phyloP scores from a whole-genome alignment of 352 stramenopile species.

The Pythium volutum region DNA sequence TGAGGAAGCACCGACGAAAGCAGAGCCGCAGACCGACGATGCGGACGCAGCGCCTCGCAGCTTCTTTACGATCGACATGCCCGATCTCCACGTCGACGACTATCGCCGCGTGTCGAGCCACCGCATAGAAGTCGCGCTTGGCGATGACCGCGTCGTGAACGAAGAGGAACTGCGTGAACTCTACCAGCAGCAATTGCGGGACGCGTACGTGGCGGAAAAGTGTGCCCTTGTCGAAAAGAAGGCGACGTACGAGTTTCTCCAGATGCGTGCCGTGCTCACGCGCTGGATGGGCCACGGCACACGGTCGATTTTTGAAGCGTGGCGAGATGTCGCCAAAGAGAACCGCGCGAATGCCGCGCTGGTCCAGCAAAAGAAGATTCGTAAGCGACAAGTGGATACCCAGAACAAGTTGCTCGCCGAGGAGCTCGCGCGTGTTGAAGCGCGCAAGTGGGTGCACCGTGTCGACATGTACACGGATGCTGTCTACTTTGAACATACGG shows the following conservation, averaged over 20 bases:
- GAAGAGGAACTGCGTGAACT: conserved; percentile 46
- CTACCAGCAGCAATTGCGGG: conserved; percentile 43
- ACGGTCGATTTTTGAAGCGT: conserved; percentile 55
- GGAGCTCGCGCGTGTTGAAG: conserved; percentile 42
- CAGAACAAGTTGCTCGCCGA: conserved; percentile 55
- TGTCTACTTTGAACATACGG: conserved; percentile 59
- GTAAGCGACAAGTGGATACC: conserved; percentile 41
- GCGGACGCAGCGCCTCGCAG: not conserved
- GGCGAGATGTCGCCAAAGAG: conserved; percentile 45
- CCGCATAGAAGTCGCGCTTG: conserved; percentile 34
- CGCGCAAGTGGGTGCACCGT: conserved; percentile 44
- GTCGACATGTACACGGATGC: conserved; percentile 67
- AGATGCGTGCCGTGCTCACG: conserved; percentile 54
- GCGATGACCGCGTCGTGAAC: conserved; percentile 30
- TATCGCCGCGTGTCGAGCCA: conserved; percentile 41
- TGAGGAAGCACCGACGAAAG: conserved; percentile 11
- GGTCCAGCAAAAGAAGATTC: conserved; percentile 29
- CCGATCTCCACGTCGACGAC: conserved; percentile 38
- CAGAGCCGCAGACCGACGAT: too few relatives aligned
- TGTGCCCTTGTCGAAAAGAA: conserved; percentile 41
- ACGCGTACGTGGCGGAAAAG: conserved; percentile 48
- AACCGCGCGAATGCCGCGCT: conserved; percentile 33
- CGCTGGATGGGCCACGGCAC: conserved; percentile 52
- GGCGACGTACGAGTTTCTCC: conserved; percentile 54
- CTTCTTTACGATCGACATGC: conserved; percentile 58